A percentile compares a stretch with the other conserved stretches of the same genome.
These are phyloP conservation scores for Synchytrium microbalum DNA, from an alignment of 371 early-diverging fungal species.

Conservation along the genomic window DNA sequence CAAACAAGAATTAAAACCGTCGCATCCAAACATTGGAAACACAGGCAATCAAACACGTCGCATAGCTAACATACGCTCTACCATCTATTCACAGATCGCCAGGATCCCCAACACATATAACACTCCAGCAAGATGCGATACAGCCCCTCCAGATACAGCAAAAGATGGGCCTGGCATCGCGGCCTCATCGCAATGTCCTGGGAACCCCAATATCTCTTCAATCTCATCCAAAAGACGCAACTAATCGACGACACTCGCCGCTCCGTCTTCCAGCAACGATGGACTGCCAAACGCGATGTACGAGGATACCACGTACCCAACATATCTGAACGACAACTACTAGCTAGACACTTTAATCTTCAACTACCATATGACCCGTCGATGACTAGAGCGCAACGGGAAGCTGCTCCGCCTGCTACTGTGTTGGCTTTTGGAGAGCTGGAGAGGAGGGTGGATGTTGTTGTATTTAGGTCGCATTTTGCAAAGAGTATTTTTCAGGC, in stretches of 20 bases:
- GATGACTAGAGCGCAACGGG: constrained; percentile 25
- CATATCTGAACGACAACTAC: constrained; percentile 70
- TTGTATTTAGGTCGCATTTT: constrained; percentile 86
- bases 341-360: constrained; percentile 33
- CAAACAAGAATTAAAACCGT: too few species aligned
- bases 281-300: constrained; percentile 87
- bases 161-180: constrained; percentile 4
- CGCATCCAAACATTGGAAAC: too few species aligned
- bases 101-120: too few species aligned
- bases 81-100: too few species aligned
- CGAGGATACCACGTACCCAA: constrained; percentile 88
- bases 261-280: constrained; percentile 88
- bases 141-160: background rate
- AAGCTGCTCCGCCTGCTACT: constrained; percentile 58
- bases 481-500: constrained; percentile 79
- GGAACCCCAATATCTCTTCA: constrained; percentile 85
- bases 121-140: too few species aligned
- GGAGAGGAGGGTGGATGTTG: constrained; percentile 87
- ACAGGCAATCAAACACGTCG: too few species aligned
- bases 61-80: too few species aligned
- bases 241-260: constrained; percentile 52
- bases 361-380: constrained; percentile 26
- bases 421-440: constrained; percentile 78
- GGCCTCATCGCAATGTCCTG: constrained; percentile 83
- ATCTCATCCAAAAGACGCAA: constrained; percentile 56